Conservation (phyloP, 1,139 yeast genomes). For the Pichia sorboxylosa region DNA sequence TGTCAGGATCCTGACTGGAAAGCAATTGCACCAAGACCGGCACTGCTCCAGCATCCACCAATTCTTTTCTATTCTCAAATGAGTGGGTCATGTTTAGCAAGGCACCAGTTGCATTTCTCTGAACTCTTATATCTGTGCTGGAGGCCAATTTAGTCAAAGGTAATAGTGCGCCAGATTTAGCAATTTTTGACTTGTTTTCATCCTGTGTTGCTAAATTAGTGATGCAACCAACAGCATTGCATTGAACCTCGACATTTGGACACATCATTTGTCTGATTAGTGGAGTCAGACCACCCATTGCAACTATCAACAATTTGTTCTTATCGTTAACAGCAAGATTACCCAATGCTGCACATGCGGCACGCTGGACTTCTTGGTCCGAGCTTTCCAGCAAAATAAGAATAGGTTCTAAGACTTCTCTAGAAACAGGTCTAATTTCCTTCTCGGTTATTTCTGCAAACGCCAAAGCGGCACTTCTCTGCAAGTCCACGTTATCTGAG, state of each 20-base stretch:
- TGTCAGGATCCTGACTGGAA: slow-evolving; percentile 86
- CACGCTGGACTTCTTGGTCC: slow-evolving; percentile 92
- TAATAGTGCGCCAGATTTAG: slow-evolving; percentile 90
- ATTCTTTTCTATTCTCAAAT: slow-evolving; percentile 89
- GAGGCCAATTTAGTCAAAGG: slow-evolving; percentile 91
- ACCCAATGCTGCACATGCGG: slow-evolving; percentile 97
- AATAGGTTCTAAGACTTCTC: slow-evolving; percentile 90
- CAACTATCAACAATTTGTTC: slow-evolving; percentile 84
- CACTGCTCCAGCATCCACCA: slow-evolving; percentile 96
- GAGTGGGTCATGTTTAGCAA: slow-evolving; percentile 95
- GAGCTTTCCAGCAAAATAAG: slow-evolving; percentile 73
- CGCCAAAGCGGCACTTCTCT: slow-evolving; percentile 95
- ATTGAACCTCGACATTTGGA: slow-evolving; percentile 92
- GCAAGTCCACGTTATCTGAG: slow-evolving; percentile 88
- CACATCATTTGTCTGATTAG: slow-evolving; percentile 96
- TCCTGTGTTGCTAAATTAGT: slow-evolving; percentile 98
- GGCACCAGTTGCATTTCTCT: slow-evolving; percentile 97
- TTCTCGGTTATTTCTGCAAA: slow-evolving; percentile 98
- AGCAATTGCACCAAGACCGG: slow-evolving; percentile 89
- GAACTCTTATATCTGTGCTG: slow-evolving; percentile 90
- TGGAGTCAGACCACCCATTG: slow-evolving; percentile 96
- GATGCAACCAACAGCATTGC: slow-evolving; percentile 98
- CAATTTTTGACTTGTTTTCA: slow-evolving; percentile 90
- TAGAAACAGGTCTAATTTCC: slow-evolving; percentile 78
- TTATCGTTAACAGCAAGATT: slow-evolving; percentile 94